Evolutionary conservation across 495 filamentous ascomycete genomes (phyloP).

Genomic region (Evansstolkia leycettana): DNA sequence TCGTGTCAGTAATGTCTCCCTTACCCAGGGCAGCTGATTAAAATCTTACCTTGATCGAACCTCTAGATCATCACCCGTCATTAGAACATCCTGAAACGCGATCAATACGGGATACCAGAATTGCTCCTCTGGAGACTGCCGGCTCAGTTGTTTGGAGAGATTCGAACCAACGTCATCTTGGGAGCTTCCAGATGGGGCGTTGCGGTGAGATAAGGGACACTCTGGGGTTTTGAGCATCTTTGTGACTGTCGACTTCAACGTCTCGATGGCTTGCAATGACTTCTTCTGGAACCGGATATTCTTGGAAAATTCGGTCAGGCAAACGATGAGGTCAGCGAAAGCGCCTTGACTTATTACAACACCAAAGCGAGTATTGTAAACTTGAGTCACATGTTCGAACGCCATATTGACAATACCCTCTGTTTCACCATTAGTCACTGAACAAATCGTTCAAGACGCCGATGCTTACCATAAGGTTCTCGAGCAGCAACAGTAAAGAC

Average conservation of each 20-base stretch:
- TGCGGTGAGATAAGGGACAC: slow-evolving; percentile 68
- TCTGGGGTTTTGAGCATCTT: slow-evolving; percentile 94
- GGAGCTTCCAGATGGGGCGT: slow-evolving; percentile 20
- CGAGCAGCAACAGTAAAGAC: slow-evolving; percentile 92
- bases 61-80: slow-evolving; percentile 98
- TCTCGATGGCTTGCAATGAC: slow-evolving; percentile 91
- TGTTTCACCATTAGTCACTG: slow-evolving; percentile 20
- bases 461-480: slow-evolving; percentile 62
- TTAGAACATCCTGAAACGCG: slow-evolving; percentile 95
- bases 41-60: slow-evolving; percentile 58
- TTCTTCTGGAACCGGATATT: slow-evolving; percentile 97
- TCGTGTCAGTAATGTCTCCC: not conserved
- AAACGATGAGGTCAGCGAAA: slow-evolving; percentile 92
- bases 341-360: slow-evolving; percentile 93
- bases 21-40: not conserved
- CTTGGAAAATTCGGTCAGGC: slow-evolving; percentile 95
- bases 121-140: slow-evolving; percentile 76
- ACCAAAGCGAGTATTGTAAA: slow-evolving; percentile 96
- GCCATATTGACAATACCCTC: slow-evolving; percentile 94
- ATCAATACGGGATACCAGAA: slow-evolving; percentile 98
- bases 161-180: slow-evolving; percentile 35
- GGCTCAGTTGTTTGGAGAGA: slow-evolving; percentile 34
- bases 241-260: slow-evolving; percentile 76
- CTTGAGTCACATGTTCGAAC: slow-evolving; percentile 90
- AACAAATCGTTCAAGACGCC: not conserved